These are phyloP conservation scores for Phytophthora citricola DNA, from an alignment of 352 stramenopile genomes.

Conservation along the genomic window DNA sequence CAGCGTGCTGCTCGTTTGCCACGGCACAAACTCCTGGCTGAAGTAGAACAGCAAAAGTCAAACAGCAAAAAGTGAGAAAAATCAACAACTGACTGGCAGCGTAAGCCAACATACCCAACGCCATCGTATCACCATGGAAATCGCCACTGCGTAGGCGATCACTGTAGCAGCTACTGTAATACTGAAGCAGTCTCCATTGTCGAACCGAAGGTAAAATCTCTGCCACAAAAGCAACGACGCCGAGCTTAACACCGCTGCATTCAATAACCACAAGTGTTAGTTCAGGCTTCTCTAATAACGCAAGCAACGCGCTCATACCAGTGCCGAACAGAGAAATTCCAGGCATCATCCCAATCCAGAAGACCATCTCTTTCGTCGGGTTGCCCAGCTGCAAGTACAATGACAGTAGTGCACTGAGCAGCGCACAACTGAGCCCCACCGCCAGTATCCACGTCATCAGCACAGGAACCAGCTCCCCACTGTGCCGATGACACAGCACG, in stretches of 20 bases:
- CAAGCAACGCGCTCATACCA: constrained; percentile 24
- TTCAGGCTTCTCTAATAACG: neutral
- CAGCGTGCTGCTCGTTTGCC: constrained; percentile 67
- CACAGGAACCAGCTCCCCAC: constrained; percentile 33
- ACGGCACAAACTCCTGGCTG: constrained; percentile 82
- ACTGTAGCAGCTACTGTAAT: constrained; percentile 68
- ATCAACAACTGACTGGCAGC: neutral
- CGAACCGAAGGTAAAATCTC: constrained; percentile 50
- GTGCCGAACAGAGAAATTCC: constrained; percentile 56
- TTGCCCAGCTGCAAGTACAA: constrained; percentile 75
- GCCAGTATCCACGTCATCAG: constrained; percentile 56
- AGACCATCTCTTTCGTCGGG: constrained; percentile 67
- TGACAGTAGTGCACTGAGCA: constrained; percentile 51
- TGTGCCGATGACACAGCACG: constrained; percentile 46
- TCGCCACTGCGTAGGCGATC: constrained; percentile 66
- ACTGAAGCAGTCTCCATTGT: constrained; percentile 82
- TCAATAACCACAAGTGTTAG: constrained; percentile 11
- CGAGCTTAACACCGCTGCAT: constrained; percentile 51
- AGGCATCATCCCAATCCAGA: constrained; percentile 62
- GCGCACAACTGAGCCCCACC: constrained; percentile 50
- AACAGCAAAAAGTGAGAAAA: constrained; percentile 9
- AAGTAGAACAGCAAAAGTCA: constrained; percentile 12
- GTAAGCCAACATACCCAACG: constrained; percentile 55
- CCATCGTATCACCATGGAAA: constrained; percentile 83
- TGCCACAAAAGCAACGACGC: constrained; percentile 67